These are phyloP conservation scores for Solanum gandarillasii DNA, from an alignment of 257 asterid species.

Conservation along the genomic window DNA sequence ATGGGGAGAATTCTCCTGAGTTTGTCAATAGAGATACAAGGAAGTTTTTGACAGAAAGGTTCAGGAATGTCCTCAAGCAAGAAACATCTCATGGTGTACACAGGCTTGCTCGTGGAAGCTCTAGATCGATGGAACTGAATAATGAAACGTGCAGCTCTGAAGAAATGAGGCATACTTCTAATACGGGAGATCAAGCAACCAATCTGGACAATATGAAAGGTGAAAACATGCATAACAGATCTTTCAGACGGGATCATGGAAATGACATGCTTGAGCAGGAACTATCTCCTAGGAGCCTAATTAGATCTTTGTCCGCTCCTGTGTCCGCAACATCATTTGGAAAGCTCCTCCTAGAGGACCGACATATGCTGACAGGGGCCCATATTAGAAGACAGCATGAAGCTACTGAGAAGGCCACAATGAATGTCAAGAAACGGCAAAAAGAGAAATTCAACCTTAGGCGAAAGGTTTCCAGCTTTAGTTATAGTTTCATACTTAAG, in stretches of 20 bases:
- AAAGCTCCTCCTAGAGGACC: conserved; percentile 86
- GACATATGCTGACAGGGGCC: conserved; percentile 63
- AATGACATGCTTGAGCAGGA: conserved; percentile 36
- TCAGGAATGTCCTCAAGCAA: conserved; percentile 62
- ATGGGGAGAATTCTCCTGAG: conserved; percentile 55
- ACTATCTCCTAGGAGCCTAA: conserved; percentile 60
- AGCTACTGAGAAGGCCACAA: conserved; percentile 46
- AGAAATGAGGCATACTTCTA: conserved; percentile 22
- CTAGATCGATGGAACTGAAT: conserved; percentile 28
- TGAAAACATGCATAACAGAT: conserved; percentile 43
- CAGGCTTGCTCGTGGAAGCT: conserved; percentile 26
- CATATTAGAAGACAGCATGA: conserved; percentile 80
- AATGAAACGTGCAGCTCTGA: conserved; percentile 19
- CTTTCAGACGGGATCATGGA: conserved; percentile 49
- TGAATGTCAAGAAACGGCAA: conserved; percentile 47
- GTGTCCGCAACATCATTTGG: conserved; percentile 78
- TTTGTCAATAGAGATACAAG: conserved; percentile 58
- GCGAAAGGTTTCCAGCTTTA: conserved; percentile 78
- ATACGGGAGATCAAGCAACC: conserved; percentile 12
- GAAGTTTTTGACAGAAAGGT: conserved; percentile 63
- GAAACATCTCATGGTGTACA: conserved; percentile 39
- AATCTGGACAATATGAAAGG: conserved; percentile 16
- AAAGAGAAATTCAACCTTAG: conserved; percentile 72
- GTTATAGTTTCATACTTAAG: conserved; percentile 63
- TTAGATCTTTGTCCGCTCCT: conserved; percentile 91